These are phyloP conservation scores for Entonaema liquescens DNA, from an alignment of 495 filamentous ascomycete species.

Conservation along the genomic window DNA sequence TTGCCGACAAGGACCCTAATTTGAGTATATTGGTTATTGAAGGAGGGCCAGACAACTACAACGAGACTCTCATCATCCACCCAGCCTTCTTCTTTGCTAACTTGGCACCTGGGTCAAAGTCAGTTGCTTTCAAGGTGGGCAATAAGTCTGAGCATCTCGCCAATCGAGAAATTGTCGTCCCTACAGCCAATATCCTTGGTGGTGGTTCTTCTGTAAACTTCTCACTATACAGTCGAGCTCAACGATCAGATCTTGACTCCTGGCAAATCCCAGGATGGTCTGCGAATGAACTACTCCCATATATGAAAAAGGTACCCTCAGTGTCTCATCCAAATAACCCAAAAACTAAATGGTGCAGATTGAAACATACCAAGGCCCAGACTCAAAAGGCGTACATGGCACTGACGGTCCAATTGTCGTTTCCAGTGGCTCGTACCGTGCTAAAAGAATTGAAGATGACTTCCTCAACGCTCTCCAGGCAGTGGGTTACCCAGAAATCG, in stretches of 20 bases:
- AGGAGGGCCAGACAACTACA: conserved; percentile 57
- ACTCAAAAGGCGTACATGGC: conserved; percentile 49
- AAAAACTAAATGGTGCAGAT: neutral
- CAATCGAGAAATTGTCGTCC: conserved; percentile 52
- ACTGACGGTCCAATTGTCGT: conserved; percentile 59
- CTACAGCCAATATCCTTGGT: conserved; percentile 61
- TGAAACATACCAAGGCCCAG: conserved; percentile 49
- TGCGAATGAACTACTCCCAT: conserved; percentile 22
- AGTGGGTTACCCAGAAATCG: conserved; percentile 30
- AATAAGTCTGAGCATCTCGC: conserved; percentile 52
- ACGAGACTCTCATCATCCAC: conserved; percentile 53
- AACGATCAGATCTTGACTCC: conserved; percentile 54
- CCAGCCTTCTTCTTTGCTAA: conserved; percentile 51
- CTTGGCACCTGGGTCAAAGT: conserved; percentile 44
- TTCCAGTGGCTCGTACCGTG: conserved; percentile 49
- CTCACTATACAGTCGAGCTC: conserved; percentile 51
- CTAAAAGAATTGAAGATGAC: conserved; percentile 42
- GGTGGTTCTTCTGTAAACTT: conserved; percentile 67
- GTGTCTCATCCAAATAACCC: neutral
- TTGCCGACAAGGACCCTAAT: conserved; percentile 23
- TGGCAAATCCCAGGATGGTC: conserved; percentile 62
- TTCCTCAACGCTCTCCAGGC: conserved; percentile 52
- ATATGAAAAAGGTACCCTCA: neutral
- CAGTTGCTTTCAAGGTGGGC: conserved; percentile 45
- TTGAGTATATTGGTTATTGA: conserved; percentile 64